Percentiles rank a stretch among this genome's conserved stretches.
These are phyloP conservation scores for Trichoderma hamatum DNA, from an alignment of 2,329 filamentous ascomycete species.

Conservation along the genomic window DNA sequence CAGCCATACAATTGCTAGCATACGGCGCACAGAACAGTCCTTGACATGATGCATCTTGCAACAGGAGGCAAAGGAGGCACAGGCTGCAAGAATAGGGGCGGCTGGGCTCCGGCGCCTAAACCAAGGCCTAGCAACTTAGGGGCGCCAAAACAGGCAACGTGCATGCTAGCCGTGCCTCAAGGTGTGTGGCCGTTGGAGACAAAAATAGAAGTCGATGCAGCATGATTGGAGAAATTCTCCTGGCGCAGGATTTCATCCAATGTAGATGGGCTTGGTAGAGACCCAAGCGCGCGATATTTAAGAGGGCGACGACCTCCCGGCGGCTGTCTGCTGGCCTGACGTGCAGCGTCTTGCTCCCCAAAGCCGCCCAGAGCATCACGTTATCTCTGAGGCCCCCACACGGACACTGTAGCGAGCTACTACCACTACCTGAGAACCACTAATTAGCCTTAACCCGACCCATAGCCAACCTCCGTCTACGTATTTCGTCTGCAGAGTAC, in stretches of 20 bases:
- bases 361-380: conserved; percentile 22
- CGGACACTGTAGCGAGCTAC: conserved; percentile 6
- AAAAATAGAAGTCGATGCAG: conserved; percentile 21
- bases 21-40: neutral
- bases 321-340: neutral
- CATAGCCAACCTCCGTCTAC: conserved; percentile 7
- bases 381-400: conserved; percentile 27
- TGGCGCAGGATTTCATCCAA: conserved; percentile 20
- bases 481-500: conserved; percentile 5
- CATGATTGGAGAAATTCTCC: conserved; percentile 19
- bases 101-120: conserved; percentile 19
- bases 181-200: conserved; percentile 15
- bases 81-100: conserved; percentile 10
- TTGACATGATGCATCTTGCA: conserved; percentile 6
- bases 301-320: neutral
- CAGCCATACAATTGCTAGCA: neutral
- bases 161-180: conserved; percentile 7
- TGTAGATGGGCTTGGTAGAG: neutral
- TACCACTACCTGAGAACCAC: conserved; percentile 15
- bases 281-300: neutral
- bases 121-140: conserved; percentile 13
- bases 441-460: conserved; percentile 8
- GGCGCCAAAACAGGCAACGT: conserved; percentile 25
- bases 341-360: neutral
- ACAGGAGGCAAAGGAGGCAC: neutral